Base-by-base conservation (phyloP, 2,329 filamentous ascomycete species). In the Xylaria sp. region DNA sequence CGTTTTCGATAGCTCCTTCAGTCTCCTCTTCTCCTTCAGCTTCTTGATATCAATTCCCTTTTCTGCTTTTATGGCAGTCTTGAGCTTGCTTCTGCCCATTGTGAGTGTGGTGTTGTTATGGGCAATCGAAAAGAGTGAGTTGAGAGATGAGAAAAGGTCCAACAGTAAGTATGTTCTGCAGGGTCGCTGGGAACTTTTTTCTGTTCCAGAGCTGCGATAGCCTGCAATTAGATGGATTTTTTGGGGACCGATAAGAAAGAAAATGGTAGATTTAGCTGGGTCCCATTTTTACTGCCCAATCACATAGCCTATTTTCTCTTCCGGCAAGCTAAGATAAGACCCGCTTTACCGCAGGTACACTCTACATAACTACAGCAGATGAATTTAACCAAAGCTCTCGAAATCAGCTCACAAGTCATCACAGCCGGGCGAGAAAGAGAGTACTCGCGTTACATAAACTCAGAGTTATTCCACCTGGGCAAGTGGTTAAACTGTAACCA, bases 41-140 rank as follows among this genome's bases (percentile, higher is more conserved):
- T 77, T 76, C 64, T 77, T 76, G 56, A 75, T 69, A 45, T 77
- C 76, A 42, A 76, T 65, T 30, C 74, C 75, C 32, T 77, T 76
- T 39, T 77, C 75, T 51, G 72, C 72, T 62, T 75, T 75, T 11
- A 77, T 68, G 56, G 76, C 76, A 47, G 74, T 66, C 60, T 76
- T 76, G 12, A 77, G 65, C 53, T 75, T 75, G 66, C 75, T 77
- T 65, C 69, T 73, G 17, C 69, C 74, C 76, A 77, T 77, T 61
- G 48, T 64, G 24, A 27, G 24, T 73, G 39, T 12, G 14, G 65
- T 60, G 42, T n/a, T 57, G 21, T 61, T 54, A 48, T 65, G 64
- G 71, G 64, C 61, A 53, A 63, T 66, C 63, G 36, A n/a, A 19
- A 56, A 11, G 30, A 51, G 47, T 60, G 42, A 47, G n/a, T 36